Evolutionary conservation across 1,139 yeast genomes (phyloP).

Genomic region (Pneumocystis oryctolagi): DNA sequence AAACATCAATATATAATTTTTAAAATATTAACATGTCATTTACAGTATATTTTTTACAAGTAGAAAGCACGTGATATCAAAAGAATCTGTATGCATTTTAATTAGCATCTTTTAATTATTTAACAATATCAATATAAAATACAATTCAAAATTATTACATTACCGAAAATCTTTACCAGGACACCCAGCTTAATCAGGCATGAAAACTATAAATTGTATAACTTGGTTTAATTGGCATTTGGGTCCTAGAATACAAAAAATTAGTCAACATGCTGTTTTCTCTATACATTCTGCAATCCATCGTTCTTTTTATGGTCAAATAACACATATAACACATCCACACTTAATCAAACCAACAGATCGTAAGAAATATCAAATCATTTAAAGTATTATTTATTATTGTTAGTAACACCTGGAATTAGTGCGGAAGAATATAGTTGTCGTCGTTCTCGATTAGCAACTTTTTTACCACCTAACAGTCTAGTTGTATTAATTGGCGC

Average conservation of each 20-base stretch:
- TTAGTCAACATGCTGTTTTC: background rate
- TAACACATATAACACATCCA: background rate
- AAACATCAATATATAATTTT: background rate
- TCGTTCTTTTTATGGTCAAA: background rate
- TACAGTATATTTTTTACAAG: too few relatives aligned
- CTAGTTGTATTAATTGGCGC: conserved; percentile 59
- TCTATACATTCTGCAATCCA: background rate
- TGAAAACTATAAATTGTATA: background rate
- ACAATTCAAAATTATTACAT: too few relatives aligned
- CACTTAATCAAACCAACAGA: background rate
- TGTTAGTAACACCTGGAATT: conserved; percentile 63
- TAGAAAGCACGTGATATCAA: background rate
- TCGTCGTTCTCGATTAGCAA: conserved; percentile 47
- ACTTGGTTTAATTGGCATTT: background rate
- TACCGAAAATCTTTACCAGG: background rate
- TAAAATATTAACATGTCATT: too few relatives aligned
- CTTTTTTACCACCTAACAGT: conserved; percentile 45
- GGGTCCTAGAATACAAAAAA: background rate
- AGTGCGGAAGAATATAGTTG: conserved; percentile 65
- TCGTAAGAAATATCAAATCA: background rate
- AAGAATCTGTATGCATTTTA: background rate
- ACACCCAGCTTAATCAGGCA: background rate
- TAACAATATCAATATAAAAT: too few relatives aligned
- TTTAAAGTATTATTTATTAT: background rate
- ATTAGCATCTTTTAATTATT: background rate